Percentiles rank a stretch among this genome's conserved stretches.
Conservation (phyloP, 345 rosid species). For the Aurinia saxatilis region DNA sequence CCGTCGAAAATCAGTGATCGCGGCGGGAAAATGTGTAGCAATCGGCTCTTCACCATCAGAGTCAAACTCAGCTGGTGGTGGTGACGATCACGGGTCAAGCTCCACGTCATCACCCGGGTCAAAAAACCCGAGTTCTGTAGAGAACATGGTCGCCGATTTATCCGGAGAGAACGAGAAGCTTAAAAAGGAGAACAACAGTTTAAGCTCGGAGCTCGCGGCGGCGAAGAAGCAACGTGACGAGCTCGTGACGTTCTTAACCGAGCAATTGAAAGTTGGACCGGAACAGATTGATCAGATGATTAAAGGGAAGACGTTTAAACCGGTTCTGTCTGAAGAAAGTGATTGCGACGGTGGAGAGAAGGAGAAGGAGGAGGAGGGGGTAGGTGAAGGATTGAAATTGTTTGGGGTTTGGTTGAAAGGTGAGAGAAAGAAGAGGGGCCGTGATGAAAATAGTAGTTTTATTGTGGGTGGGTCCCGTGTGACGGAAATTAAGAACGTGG, state of each 20-base stretch:
- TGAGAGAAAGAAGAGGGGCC: slow-evolving; percentile 51
- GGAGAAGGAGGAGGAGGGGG: slow-evolving; percentile 16
- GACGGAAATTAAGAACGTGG: slow-evolving; percentile 38
- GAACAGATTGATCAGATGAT: slow-evolving; percentile 65
- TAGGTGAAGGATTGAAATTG: slow-evolving; percentile 50
- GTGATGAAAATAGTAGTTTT: slow-evolving; percentile 40
- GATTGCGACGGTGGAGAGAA: slow-evolving; percentile 11
- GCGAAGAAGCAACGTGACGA: slow-evolving; percentile 76
- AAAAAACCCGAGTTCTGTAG: slow-evolving; percentile 74
- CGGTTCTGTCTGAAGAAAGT: neutral
- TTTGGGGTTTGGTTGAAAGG: slow-evolving; percentile 80
- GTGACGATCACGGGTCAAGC: slow-evolving; percentile 69
- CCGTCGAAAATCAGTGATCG: slow-evolving; percentile 49
- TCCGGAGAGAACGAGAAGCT: slow-evolving; percentile 83
- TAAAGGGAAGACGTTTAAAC: slow-evolving; percentile 32
- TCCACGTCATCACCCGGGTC: slow-evolving; percentile 75
- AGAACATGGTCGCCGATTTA: slow-evolving; percentile 46
- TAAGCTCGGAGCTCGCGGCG: slow-evolving; percentile 71
- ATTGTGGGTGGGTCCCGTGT: slow-evolving; percentile 45
- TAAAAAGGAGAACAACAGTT: slow-evolving; percentile 57
- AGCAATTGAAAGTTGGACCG: slow-evolving; percentile 55
- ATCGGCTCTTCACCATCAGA: slow-evolving; percentile 30
- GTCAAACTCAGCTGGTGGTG: slow-evolving; percentile 36
- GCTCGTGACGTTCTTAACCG: slow-evolving; percentile 53
- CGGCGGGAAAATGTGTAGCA: slow-evolving; percentile 26